Base-by-base conservation (phyloP, 257 asterid species). In the Haberlea rhodopensis region DNA sequence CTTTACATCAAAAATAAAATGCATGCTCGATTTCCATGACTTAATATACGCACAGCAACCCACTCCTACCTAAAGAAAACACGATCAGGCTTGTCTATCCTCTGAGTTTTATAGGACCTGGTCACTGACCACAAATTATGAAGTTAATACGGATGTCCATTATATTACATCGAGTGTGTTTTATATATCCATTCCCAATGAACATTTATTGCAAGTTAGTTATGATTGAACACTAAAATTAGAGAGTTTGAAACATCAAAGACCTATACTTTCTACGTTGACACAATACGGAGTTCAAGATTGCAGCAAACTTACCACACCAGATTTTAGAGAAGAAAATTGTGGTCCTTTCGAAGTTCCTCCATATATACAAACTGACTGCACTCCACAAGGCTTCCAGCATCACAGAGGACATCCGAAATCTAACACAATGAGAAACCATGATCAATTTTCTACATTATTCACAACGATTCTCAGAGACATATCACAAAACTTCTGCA, bases 271-370 rank as follows among this genome's bases (percentile, higher is more conserved):
- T 52, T 24, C 16, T 54, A 53, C 62, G 53, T 16, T 19, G 58
- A 19, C 11, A 57, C 40, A 31, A 29, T 40, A 46, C 27, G 20
- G 58, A 65, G 27, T 19, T 53, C 69, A 55, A 69, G 68, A 61
- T 24, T 45, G 53, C 64, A 61, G 57, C 52, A 70, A 46, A 56
- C 85, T 73, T 84, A 94, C 99, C 82, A 90, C 97, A 40, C 99
- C 99, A 71, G 95, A 83, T 79, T 76, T 87, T 27, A 94, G 78
- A 71, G 95, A 65, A 78, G 94, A 78, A 69, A 90, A 87, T 80
- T 94, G 99, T 31, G 90, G 90, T 53, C 94, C 90, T 84, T 94
- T 94, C 5, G 92, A 82, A 72, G 87, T 72, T 75, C 99, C 99
- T 67, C 99, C 99, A 68, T 90, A 94, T 37, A 94, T 28, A 78